Evolutionary conservation across 352 stramenopile genomes (phyloP).

Genomic region (Phytophthora fragariaefolia): DNA sequence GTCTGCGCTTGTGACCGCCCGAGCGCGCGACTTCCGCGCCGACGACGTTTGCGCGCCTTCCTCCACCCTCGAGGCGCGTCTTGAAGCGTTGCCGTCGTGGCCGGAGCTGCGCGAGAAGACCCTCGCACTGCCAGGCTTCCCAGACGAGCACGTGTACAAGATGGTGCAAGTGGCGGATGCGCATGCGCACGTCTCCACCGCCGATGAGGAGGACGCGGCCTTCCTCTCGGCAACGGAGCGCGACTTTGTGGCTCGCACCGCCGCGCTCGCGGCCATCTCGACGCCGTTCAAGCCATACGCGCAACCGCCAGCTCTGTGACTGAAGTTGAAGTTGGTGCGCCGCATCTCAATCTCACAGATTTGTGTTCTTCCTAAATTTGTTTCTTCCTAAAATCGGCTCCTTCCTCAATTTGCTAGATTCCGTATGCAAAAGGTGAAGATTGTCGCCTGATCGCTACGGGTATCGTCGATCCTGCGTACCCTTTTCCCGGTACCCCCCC

Average conservation of each 20-base stretch:
- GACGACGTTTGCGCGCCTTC: constrained; percentile 36
- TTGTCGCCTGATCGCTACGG: too few species aligned
- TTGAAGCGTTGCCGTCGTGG: constrained; percentile 47
- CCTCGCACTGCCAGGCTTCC: constrained; percentile 42
- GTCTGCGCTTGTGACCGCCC: constrained; percentile 35
- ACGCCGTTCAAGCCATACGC: constrained; percentile 26
- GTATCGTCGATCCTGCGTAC: too few species aligned
- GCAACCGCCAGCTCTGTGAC: constrained; percentile 12
- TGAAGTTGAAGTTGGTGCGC: constrained; percentile 28
- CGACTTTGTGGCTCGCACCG: constrained; percentile 47
- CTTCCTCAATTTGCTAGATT: too few species aligned
- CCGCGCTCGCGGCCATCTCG: constrained; percentile 46
- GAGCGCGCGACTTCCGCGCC: constrained; percentile 32
- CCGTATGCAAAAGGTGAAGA: too few species aligned
- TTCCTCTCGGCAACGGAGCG: constrained; percentile 49
- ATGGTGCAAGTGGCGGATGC: constrained; percentile 60
- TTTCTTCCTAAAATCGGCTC: too few species aligned
- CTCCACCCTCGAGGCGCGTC: constrained; percentile 19
- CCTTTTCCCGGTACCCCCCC: not conserved
- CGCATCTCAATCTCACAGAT: too few species aligned
- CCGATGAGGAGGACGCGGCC: not conserved
- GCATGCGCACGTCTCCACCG: constrained; percentile 25
- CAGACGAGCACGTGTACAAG: constrained; percentile 74
- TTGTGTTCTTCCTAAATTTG: too few species aligned
- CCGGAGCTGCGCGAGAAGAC: constrained; percentile 39